Percentiles rank a stretch among this genome's conserved stretches.
Conservation (phyloP, 352 stramenopile genomes). For the Nothophytophthora sp. region DNA sequence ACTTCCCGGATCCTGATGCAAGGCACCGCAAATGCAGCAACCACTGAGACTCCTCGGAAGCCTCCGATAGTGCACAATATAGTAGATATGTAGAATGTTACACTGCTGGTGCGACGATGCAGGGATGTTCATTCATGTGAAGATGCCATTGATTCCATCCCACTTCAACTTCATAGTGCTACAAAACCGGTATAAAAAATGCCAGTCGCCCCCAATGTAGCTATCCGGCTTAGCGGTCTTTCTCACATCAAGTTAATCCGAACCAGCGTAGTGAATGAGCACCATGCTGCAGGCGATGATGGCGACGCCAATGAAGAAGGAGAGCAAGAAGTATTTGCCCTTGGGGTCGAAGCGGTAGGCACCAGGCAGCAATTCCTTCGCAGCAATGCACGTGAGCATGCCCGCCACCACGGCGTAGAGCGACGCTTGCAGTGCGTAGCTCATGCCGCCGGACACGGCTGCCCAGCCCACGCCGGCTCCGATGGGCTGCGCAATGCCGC, state of each 20-base stretch:
- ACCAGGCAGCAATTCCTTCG: constrained; percentile 92
- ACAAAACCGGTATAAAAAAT: too few relatives aligned
- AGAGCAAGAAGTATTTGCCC: constrained; percentile 85
- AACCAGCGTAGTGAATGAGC: constrained; percentile 75
- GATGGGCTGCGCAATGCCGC: constrained; percentile 90
- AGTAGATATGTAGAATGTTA: too few relatives aligned
- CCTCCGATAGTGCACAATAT: too few relatives aligned
- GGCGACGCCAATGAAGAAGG: constrained; percentile 84
- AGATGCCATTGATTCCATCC: too few relatives aligned
- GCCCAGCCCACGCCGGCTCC: constrained; percentile 80
- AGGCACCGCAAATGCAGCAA: too few relatives aligned
- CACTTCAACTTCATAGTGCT: too few relatives aligned
- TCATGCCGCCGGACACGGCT: constrained; percentile 44
- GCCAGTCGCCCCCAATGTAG: too few relatives aligned
- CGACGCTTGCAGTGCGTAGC: constrained; percentile 72
- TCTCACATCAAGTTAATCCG: constrained; percentile 23
- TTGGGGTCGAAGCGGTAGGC: constrained; percentile 89
- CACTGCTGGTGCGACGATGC: too few relatives aligned
- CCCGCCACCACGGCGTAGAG: constrained; percentile 93
- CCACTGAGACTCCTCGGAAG: too few relatives aligned
- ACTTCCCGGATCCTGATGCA: too few relatives aligned
- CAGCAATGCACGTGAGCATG: constrained; percentile 92
- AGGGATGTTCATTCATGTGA: too few relatives aligned
- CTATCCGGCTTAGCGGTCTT: too few relatives aligned
- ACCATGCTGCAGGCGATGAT: constrained; percentile 91